Evolutionary conservation across 2,329 filamentous ascomycete genomes (phyloP), one percentile per base, ranked within the genome.

Genomic region (Mycosphaerella arachidis): DNA sequence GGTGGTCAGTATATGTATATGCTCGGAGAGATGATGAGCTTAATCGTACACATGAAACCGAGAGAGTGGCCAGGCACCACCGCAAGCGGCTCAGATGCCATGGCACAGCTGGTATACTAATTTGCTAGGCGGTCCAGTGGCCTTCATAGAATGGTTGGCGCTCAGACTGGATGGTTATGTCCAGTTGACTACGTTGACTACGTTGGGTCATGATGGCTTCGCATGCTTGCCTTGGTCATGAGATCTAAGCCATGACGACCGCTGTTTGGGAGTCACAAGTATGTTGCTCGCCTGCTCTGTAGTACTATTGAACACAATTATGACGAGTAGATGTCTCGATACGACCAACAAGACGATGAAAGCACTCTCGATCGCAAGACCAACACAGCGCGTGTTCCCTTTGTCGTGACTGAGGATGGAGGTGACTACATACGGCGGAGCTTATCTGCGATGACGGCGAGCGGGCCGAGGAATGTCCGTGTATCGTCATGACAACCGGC

Each of bases 41-140:
- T 20, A 20, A 24, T 65, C 67, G 48, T 67, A 77, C 75, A 72
- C 65, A 78, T 74, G 66, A 75, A 76, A 56, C 75, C 75, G 31
- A 78, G 64, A 20, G 71, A 62, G 24, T 69, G 65, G 43, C 66
- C 67, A 24, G 67, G 67, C n/a, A 66, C 60, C 9, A 69, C 57
- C 7, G 65, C 53, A 29, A 62, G 58, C 31, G 63, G 59, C 37
- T 60, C 63, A 16, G 55, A 53, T 27, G 58, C 40, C 59, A 57
- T 58, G 27, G 30, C 20, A 27, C 6, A 13, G 40, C 13, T 43
- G 9, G n/a, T 7, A 18, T 7, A 43, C n/a, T n/a, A n/a, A 13
- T 43, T 24, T 50, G 46, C 46, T 50, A 29, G 8, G 46, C 46
- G 20, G 18, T n/a, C 9, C 7, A 18, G 7, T 35, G 16, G n/a